A percentile compares a stretch with the other conserved stretches of the same genome.
These are phyloP conservation scores for Chaetomium sp. DNA, from an alignment of 2,329 filamentous ascomycete genomes.

Conservation along the genomic window DNA sequence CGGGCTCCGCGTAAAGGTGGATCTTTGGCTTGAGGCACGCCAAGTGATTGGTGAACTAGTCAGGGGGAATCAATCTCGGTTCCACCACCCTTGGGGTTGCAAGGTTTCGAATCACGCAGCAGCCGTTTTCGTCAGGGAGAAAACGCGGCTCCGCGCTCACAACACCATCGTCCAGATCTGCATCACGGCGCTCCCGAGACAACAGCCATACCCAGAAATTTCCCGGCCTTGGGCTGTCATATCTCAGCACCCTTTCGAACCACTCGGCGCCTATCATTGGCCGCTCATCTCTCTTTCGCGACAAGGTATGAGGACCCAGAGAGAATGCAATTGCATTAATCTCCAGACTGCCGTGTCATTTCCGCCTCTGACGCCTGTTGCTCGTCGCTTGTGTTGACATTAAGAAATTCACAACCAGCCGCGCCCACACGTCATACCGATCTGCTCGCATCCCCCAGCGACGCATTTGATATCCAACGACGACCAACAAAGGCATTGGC, in stretches of 20 bases:
- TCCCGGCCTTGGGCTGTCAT: not conserved
- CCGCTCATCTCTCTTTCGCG: not conserved
- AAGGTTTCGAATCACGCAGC: slow-evolving; percentile 15
- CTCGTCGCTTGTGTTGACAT: not conserved
- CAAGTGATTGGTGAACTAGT: slow-evolving; percentile 10
- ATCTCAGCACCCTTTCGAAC: no score
- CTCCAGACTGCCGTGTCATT: slow-evolving; percentile 5
- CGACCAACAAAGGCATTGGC: no score
- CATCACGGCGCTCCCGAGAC: slow-evolving; percentile 4
- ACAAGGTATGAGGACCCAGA: not conserved
- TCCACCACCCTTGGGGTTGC: slow-evolving; percentile 1
- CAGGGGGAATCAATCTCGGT: slow-evolving; percentile 19
- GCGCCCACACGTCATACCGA: not conserved
- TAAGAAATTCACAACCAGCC: no score
- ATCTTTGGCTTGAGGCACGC: no score
- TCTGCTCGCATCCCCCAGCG: no score
- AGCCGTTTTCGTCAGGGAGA: slow-evolving; percentile 7
- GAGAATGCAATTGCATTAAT: not conserved
- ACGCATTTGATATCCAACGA: no score
- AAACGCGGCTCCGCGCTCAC: slow-evolving; percentile 14
- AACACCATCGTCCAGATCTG: slow-evolving; percentile 4
- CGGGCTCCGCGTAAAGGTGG: no score
- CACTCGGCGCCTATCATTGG: not conserved
- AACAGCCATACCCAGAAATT: not conserved
- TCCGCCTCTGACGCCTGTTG: not conserved